Evolutionary conservation across 495 filamentous ascomycete genomes (phyloP), one percentile per base, ranked within the genome.

Genomic region (Aspergillus taichungensis): DNA sequence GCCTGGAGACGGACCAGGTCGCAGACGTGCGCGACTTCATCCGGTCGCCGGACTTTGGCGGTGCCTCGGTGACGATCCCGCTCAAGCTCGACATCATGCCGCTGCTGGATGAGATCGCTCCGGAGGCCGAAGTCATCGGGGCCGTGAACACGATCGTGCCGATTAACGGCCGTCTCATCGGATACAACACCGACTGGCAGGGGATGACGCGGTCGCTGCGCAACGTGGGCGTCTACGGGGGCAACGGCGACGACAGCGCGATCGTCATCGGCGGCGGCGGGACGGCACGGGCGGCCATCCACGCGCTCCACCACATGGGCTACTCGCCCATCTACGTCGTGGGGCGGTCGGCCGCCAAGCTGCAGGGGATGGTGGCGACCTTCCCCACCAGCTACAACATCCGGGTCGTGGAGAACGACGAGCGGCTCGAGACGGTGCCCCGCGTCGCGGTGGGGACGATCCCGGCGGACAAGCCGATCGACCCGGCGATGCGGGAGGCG

Each of bases 111-210:
- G 77, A 83, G 43, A 69, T 95, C 40, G 77, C 83, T 0, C 74
- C 81, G 7, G 87, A 90, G 42, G 94, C 88, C 11, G 75, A 75
- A 46, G 66, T 80, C 42, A 96, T 97, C 53, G 92, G 92, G 14
- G 92, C 92, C 8, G 84, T 99, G 51, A 99, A 99, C 70, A 99
- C 92, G 34, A 82, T 99, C 59, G 78, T 95, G 40, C 77, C 79
- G 5, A 57, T 67, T 11, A 30, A 49, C 18, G 51, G 57, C 8
- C 76, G 67, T 6, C 76, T 95, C 4, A 61, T 84, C 38, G 92
- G 92, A 11, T 84, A 87, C 56, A 99, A 99, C 69, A 96, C 91
- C 13, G 92, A 99, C 71, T 99, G 90, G 88, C 75, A 80, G 52
- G 92, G 92, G 37, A 99, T 99, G 82, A 78, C 80, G 9, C 75